These are phyloP conservation scores for Mycena rebaudengoi DNA, from an alignment of 768 basidiomycete species.

Conservation along the genomic window DNA sequence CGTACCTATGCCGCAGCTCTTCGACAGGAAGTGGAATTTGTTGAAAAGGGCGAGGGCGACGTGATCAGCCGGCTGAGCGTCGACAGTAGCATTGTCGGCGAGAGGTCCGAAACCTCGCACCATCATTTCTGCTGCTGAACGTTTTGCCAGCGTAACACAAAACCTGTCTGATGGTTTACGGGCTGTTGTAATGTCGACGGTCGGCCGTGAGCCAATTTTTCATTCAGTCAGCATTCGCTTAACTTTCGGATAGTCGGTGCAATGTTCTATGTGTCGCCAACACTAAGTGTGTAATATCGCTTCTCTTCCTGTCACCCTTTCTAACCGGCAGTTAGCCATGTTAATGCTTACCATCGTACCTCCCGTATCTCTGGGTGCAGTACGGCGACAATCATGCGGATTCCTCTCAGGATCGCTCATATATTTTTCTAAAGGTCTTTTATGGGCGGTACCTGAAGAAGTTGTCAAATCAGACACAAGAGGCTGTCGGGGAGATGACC, in stretches of 20 bases:
- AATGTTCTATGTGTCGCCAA: slow-evolving; percentile 93
- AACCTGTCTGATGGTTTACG: slow-evolving; percentile 84
- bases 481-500: slow-evolving; percentile 96
- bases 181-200: slow-evolving; percentile 91
- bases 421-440: slow-evolving; percentile 68
- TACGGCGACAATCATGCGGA: slow-evolving; percentile 44
- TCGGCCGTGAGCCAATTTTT: slow-evolving; percentile 73
- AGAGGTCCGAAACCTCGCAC: slow-evolving; percentile 62
- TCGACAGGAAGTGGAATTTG: slow-evolving; percentile 91
- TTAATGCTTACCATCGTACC: slow-evolving; percentile 95
- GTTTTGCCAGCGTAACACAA: slow-evolving; percentile 67
- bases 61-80: slow-evolving; percentile 90
- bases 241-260: slow-evolving; percentile 74
- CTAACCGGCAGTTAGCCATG: slow-evolving; percentile 46
- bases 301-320: neutral
- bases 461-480: slow-evolving; percentile 91
- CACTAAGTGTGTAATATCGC: slow-evolving; percentile 56
- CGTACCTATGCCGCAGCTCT: slow-evolving; percentile 85
- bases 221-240: neutral
- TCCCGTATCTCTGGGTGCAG: slow-evolving; percentile 85
- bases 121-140: neutral
- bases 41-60: slow-evolving; percentile 93
- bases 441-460: slow-evolving; percentile 96
- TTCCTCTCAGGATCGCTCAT: slow-evolving; percentile 2
- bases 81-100: slow-evolving; percentile 93